phyloP scores from a whole-genome alignment of 164 flowering plant genomes.

The Sedum album region DNA sequence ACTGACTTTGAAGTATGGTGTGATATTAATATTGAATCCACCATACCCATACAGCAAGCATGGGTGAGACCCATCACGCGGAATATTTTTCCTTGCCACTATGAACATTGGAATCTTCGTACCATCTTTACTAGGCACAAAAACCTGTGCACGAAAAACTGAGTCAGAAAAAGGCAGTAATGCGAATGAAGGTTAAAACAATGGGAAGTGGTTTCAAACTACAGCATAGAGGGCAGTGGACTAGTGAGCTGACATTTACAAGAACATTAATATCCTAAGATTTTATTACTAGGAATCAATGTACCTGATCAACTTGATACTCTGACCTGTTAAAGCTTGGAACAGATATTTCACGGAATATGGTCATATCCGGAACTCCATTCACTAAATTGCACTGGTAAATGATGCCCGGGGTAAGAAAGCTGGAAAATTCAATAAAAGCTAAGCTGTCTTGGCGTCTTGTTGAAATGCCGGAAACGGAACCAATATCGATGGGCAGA shows the following conservation, averaged over 20 bases:
- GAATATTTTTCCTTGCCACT: constrained; percentile 63
- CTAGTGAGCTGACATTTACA: background rate
- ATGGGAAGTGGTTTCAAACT: background rate
- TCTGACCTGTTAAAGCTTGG: constrained; percentile 78
- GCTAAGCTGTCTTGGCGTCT: constrained; percentile 52
- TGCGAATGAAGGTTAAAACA: background rate
- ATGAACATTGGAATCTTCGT: constrained; percentile 80
- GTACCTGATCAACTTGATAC: constrained; percentile 86
- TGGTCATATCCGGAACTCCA: constrained; percentile 60
- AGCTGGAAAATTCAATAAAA: constrained; percentile 78
- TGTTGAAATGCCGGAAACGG: constrained; percentile 59
- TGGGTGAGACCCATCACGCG: constrained; percentile 86
- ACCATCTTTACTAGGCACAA: constrained; percentile 89
- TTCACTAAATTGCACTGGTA: constrained; percentile 60
- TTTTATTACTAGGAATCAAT: background rate
- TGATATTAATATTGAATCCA: constrained; percentile 88
- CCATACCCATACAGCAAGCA: constrained; percentile 91
- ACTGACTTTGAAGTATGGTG: constrained; percentile 67
- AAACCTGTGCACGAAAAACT: constrained; percentile 46
- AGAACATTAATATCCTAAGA: background rate
- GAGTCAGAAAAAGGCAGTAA: background rate
- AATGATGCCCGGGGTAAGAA: constrained; percentile 86
- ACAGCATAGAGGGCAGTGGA: background rate
- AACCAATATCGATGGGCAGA: constrained; percentile 83
- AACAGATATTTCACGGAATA: constrained; percentile 70